These are phyloP conservation scores for Tuber borchii DNA, from an alignment of 495 filamentous ascomycete genomes.

Conservation along the genomic window DNA sequence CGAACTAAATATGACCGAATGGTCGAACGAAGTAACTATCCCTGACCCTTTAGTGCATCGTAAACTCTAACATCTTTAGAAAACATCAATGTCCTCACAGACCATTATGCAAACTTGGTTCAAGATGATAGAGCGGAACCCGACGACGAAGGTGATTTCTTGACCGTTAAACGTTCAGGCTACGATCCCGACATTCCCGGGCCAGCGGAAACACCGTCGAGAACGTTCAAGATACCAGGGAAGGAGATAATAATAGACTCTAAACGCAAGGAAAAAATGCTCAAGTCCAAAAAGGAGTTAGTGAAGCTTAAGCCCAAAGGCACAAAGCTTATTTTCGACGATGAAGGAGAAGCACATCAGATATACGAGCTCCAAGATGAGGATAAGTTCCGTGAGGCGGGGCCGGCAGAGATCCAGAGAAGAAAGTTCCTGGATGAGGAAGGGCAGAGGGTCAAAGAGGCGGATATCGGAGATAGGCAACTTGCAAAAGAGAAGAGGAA, in stretches of 20 bases:
- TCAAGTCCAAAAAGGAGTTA: conserved; percentile 89
- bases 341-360: conserved; percentile 75
- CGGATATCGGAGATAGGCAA: conserved; percentile 76
- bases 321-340: conserved; percentile 80
- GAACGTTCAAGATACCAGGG: conserved; percentile 51
- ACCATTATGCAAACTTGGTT: conserved; percentile 82
- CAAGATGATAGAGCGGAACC: conserved; percentile 54
- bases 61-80: conserved; percentile 32
- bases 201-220: conserved; percentile 46
- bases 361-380: conserved; percentile 84
- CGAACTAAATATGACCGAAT: conserved; percentile 93
- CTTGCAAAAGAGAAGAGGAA: conserved; percentile 68
- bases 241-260: conserved; percentile 69
- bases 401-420: conserved; percentile 67
- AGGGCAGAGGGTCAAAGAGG: conserved; percentile 60
- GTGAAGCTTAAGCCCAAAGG: conserved; percentile 79
- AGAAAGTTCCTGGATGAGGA: conserved; percentile 69
- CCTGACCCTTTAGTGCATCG: neutral
- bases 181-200: conserved; percentile 41
- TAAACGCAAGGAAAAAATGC: conserved; percentile 83
- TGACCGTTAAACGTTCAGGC: conserved; percentile 73
- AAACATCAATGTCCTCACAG: conserved; percentile 90
- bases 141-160: conserved; percentile 67
- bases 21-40: conserved; percentile 86
- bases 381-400: conserved; percentile 64